These are phyloP conservation scores for Erythrophleum ivorense DNA, from an alignment of 331 rosid species.

Conservation along the genomic window DNA sequence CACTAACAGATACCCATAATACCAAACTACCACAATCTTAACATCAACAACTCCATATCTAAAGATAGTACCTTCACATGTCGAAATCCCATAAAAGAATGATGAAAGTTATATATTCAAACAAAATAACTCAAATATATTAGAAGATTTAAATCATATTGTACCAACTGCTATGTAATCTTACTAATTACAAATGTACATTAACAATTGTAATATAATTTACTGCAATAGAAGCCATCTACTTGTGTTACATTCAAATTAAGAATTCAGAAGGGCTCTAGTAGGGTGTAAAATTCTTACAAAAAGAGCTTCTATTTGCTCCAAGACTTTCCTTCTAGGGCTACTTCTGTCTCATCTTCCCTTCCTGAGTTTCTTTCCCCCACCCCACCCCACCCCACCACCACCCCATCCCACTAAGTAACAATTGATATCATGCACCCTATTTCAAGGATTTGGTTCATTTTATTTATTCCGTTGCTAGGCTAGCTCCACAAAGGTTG, in stretches of 20 bases:
- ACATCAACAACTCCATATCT: background rate
- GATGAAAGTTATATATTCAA: background rate
- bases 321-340: background rate
- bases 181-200: background rate
- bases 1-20: background rate
- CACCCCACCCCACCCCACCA: background rate
- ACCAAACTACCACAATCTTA: background rate
- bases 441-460: background rate
- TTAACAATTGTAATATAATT: background rate
- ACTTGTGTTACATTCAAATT: background rate
- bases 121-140: background rate
- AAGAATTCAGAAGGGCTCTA: background rate
- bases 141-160: background rate
- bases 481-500: too few relatives aligned
- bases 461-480: too few relatives aligned
- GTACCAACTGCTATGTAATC: background rate
- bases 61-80: background rate
- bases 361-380: background rate
- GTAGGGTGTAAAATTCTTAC: background rate
- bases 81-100: background rate
- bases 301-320: background rate
- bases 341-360: background rate
- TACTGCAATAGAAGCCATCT: background rate
- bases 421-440: background rate
- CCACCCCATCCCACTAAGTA: background rate